Conservation (phyloP, 129 eudicot species). For the Flaveria robusta region DNA sequence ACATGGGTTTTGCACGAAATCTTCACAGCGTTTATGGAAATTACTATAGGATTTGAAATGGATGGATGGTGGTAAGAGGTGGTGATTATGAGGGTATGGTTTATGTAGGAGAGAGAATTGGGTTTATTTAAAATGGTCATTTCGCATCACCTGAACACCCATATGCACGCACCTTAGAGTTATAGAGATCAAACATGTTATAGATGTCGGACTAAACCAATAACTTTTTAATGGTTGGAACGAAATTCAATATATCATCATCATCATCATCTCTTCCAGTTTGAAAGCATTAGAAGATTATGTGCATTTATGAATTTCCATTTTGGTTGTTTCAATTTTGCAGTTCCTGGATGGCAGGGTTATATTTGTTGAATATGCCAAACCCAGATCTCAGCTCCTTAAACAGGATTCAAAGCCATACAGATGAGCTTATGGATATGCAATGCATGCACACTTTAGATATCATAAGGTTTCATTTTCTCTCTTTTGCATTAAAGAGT, state of each 20-base stretch:
- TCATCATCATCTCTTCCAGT: not conserved
- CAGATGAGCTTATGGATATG: slow-evolving; percentile 17
- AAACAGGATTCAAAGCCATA: slow-evolving; percentile 42
- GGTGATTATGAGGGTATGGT: no score
- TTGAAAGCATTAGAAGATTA: not conserved
- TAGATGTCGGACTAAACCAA: no score
- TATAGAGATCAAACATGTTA: no score
- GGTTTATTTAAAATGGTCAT: not conserved
- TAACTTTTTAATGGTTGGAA: no score
- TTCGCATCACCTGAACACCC: not conserved
- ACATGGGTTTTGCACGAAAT: no score
- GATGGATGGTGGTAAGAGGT: no score
- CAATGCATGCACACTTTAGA: not conserved
- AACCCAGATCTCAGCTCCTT: slow-evolving; percentile 65
- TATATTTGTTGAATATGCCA: slow-evolving; percentile 85
- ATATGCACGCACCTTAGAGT: not conserved
- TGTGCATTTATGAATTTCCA: slow-evolving; percentile 3
- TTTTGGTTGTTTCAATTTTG: slow-evolving; percentile 8
- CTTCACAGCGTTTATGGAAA: no score
- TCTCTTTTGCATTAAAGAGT: no score
- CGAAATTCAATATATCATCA: no score
- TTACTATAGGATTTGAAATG: no score
- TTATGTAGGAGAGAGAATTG: no score
- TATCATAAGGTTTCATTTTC: not conserved
- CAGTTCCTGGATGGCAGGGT: slow-evolving; percentile 98